Percentiles rank a stretch among this genome's conserved stretches.
phyloP scores from a whole-genome alignment of 208 protist species.

The Zelonia costaricensis region DNA sequence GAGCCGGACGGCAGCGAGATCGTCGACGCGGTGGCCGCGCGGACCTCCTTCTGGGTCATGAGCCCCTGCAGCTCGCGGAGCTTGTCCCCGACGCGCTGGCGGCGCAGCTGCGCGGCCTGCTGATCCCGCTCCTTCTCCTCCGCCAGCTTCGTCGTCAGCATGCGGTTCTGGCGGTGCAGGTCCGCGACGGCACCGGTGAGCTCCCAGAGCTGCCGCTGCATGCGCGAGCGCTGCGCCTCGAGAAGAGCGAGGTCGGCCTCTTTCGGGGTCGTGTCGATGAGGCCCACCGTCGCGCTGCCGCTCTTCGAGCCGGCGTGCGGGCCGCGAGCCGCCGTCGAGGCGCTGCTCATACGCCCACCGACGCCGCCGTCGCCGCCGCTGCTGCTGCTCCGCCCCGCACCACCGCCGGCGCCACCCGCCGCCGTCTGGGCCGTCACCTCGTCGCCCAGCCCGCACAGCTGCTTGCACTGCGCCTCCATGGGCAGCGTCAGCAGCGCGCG shows the following conservation, averaged over 20 bases:
- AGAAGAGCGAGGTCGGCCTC: slow-evolving; percentile 69
- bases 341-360: too few relatives aligned
- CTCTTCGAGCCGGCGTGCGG: slow-evolving; percentile 2
- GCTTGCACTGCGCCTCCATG: slow-evolving; percentile 56
- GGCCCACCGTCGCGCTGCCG: slow-evolving; percentile 1
- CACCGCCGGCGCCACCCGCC: slow-evolving; percentile 10
- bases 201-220: slow-evolving; percentile 71
- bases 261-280: slow-evolving; percentile 80
- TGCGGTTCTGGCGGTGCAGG: slow-evolving; percentile 79
- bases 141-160: slow-evolving; percentile 77
- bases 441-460: slow-evolving; percentile 10
- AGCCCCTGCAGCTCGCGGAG: slow-evolving; percentile 29
- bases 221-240: slow-evolving; percentile 54
- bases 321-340: not conserved
- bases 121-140: slow-evolving; percentile 74
- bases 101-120: slow-evolving; percentile 67
- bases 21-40: not conserved
- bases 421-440: not conserved
- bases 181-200: slow-evolving; percentile 48
- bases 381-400: not conserved
- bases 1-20: too few relatives aligned
- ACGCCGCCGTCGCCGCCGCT: not conserved
- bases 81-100: slow-evolving; percentile 37
- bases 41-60: slow-evolving; percentile 21
- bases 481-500: slow-evolving; percentile 69